Evolutionary conservation across 192 early-diverging fungal genomes (phyloP), one percentile per base, ranked within the genome.

Genomic region (Coemansia umbellata): DNA sequence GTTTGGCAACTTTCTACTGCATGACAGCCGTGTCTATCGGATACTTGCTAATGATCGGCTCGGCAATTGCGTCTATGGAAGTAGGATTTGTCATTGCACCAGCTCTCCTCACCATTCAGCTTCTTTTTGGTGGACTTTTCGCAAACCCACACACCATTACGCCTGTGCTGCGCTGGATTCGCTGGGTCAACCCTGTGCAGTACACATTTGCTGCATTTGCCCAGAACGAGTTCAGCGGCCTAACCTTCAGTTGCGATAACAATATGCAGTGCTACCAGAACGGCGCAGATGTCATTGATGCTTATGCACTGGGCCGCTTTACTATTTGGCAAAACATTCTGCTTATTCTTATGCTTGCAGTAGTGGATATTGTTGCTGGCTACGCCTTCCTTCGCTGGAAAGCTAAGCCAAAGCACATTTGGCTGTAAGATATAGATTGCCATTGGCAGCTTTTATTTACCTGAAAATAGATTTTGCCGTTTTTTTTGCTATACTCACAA

Each of bases 81-180:
- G 55, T 74, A 8, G 68, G 65, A 15, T 72, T 74, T 33, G 62
- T 77, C 27, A 52, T 66, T 26, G 61, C 78, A 0, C 68, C 71
- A 0, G 53, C 60, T 2, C 40, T 77, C 11, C 55, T 73, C 10
- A 69, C 70, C 19, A 66, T 80, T 28, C 69, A 71, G 53, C 56
- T 80, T 7, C 47, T 80, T 18, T 80, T 69, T 41, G 69, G 69
- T 35, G 78, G 74, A 10, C 44, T 77, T 26, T 64, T 80, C 47
- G 69, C 63, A 28, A 69, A 69, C 57, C 55, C 60, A 3, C 36
- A 62, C 4, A 54, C 58, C 2, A 67, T 80, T 37, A 77, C 78
- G 1, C 65, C 74, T 0, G 78, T 77, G 18, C 60, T 76, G 24
- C 50, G 63, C 14, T 80, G 78, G 78, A 69, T 80, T 9, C 73